Percentiles rank a stretch among this genome's conserved stretches.
These are phyloP conservation scores for Sesbania bispinosa DNA, from an alignment of 306 rosid species.

Conservation along the genomic window DNA sequence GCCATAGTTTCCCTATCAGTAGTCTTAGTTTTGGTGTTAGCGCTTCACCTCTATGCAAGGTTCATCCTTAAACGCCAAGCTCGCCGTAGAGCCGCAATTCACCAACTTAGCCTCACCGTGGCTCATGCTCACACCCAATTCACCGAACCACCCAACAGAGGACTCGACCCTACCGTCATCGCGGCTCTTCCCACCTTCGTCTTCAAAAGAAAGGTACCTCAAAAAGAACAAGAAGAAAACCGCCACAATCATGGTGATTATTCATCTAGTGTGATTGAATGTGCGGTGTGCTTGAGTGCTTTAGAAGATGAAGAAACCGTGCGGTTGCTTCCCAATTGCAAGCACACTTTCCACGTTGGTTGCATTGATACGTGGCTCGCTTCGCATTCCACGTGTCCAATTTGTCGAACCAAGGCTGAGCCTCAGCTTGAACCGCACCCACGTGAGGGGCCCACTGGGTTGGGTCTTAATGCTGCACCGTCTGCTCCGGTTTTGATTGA, in stretches of 20 bases:
- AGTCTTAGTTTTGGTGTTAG: constrained; percentile 53
- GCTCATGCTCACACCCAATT: constrained; percentile 27
- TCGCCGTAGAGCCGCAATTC: constrained; percentile 51
- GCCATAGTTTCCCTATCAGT: constrained; percentile 57
- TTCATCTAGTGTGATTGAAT: constrained; percentile 17
- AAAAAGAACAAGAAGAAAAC: not conserved
- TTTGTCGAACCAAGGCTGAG: constrained; percentile 52
- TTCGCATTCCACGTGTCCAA: constrained; percentile 52
- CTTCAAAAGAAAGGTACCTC: not conserved
- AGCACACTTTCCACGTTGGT: constrained; percentile 50
- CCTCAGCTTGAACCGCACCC: constrained; percentile 35
- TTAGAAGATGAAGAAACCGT: constrained; percentile 44
- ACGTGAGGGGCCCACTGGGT: constrained; percentile 41
- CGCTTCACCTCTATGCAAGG: constrained; percentile 78
- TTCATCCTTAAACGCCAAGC: constrained; percentile 55
- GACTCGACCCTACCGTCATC: constrained; percentile 47
- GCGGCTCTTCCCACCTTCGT: constrained; percentile 42
- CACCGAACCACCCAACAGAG: constrained; percentile 30
- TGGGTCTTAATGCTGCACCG: not conserved
- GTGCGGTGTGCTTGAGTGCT: constrained; percentile 56
- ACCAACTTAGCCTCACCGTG: constrained; percentile 40
- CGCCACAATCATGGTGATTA: not conserved
- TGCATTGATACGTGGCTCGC: constrained; percentile 65
- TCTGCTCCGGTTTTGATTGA: constrained; percentile 20
- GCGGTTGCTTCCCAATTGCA: constrained; percentile 55